These are phyloP conservation scores for Cicer bijugum DNA, from an alignment of 306 rosid genomes.

Conservation along the genomic window DNA sequence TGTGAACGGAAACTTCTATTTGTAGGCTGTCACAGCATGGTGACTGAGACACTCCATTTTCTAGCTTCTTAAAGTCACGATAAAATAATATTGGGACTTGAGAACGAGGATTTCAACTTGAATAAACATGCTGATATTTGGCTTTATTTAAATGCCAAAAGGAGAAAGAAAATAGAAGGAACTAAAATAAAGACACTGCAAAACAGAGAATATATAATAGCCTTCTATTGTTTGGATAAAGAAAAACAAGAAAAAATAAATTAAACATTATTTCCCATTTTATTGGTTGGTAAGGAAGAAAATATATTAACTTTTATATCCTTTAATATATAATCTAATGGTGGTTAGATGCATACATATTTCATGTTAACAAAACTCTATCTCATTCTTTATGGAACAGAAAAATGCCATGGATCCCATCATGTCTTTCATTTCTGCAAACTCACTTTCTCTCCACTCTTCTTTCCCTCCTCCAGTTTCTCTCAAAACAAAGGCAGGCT, in stretches of 20 bases:
- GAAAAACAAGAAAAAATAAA: not conserved
- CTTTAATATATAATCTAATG: not conserved
- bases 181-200: not conserved
- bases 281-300: not conserved
- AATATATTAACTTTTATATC: not conserved
- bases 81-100: not conserved
- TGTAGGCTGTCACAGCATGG: not conserved
- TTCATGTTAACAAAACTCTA: not conserved
- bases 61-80: not conserved
- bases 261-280: conserved; percentile 3
- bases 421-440: not conserved
- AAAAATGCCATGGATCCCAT: not conserved
- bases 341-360: not conserved
- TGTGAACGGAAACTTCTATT: not conserved
- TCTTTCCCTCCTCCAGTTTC: not conserved
- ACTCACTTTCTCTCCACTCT: conserved; percentile 17
- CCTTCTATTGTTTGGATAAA: not conserved
- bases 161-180: not conserved
- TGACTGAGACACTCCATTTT: not conserved
- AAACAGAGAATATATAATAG: not conserved
- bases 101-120: not conserved
- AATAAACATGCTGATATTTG: conserved; percentile 8
- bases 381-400: not conserved
- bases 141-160: conserved; percentile 4
- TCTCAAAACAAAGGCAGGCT: not conserved